phyloP scores from a whole-genome alignment of 164 flowering plant genomes.

The Platanus orientalis region DNA sequence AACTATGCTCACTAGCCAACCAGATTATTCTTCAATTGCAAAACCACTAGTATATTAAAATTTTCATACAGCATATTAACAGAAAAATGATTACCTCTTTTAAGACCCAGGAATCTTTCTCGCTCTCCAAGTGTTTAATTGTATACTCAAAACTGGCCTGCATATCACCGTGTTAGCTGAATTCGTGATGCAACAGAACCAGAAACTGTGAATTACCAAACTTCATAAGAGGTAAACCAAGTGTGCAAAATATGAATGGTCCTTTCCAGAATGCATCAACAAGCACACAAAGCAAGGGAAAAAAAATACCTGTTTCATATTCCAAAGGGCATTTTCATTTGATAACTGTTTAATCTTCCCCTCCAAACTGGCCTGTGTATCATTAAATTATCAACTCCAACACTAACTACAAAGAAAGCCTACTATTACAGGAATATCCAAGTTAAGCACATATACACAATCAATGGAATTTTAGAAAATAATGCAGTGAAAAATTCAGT shows the following conservation, averaged over 20 bases:
- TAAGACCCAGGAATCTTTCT: no score
- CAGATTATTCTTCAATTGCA: no score
- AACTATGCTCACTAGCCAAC: no score
- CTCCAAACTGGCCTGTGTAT: conserved; percentile 29
- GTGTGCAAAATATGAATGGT: background rate
- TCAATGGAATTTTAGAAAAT: background rate
- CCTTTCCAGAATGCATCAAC: background rate
- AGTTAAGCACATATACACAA: background rate
- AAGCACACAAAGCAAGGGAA: background rate
- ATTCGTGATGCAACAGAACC: no score
- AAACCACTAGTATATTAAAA: no score
- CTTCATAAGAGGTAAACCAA: background rate
- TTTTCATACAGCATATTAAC: no score
- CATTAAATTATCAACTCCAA: background rate
- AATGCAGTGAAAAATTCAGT: background rate
- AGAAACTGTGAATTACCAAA: no score
- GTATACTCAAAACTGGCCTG: no score
- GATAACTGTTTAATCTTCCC: conserved; percentile 23
- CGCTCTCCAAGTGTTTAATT: no score
- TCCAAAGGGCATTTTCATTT: conserved; percentile 18
- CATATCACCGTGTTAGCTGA: no score
- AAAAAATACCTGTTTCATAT: conserved; percentile 24
- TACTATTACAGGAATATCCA: background rate
- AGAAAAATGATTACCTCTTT: no score
- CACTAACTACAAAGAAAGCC: background rate